phyloP scores from a whole-genome alignment of 1,284 basidiomycete species.

The Macrocystidia cucumis region DNA sequence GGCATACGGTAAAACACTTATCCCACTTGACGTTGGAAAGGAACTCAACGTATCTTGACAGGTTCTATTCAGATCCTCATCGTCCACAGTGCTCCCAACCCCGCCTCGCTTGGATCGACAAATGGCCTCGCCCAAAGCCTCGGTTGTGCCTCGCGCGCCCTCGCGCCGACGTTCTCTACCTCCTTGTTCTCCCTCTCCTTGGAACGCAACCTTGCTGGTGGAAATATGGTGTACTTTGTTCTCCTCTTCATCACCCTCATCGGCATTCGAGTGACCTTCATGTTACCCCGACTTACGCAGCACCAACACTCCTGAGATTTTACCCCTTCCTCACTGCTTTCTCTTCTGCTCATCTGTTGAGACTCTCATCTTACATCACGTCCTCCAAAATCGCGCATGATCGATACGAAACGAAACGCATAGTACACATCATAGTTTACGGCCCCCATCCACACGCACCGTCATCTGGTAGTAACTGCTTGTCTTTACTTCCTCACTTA shows the following conservation, averaged over 20 bases:
- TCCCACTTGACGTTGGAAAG: neutral
- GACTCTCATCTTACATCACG: too few species aligned
- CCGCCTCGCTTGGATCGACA: conserved; percentile 14
- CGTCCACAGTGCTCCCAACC: conserved; percentile 14
- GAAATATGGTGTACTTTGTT: conserved; percentile 21
- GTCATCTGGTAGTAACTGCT: too few species aligned
- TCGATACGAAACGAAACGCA: too few species aligned
- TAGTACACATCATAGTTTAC: too few species aligned
- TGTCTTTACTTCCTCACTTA: too few species aligned
- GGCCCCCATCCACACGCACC: too few species aligned
- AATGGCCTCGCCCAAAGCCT: conserved; percentile 20
- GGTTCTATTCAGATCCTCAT: conserved; percentile 16
- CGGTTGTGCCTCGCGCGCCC: conserved; percentile 13
- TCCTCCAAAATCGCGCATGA: too few species aligned
- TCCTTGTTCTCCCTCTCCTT: conserved; percentile 25
- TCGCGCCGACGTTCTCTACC: conserved; percentile 20
- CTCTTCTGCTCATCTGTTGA: too few species aligned
- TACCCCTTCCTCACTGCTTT: too few species aligned
- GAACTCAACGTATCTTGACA: conserved; percentile 2
- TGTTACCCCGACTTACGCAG: too few species aligned
- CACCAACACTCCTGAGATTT: too few species aligned
- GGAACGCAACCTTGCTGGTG: conserved; percentile 18
- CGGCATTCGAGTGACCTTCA: conserved; percentile 6
- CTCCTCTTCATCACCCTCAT: conserved; percentile 12
- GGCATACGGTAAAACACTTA: conserved; percentile 10